Evolutionary conservation across 768 basidiomycete species (phyloP), one percentile per base, ranked within the genome.

Genomic region (Calocera cornea): DNA sequence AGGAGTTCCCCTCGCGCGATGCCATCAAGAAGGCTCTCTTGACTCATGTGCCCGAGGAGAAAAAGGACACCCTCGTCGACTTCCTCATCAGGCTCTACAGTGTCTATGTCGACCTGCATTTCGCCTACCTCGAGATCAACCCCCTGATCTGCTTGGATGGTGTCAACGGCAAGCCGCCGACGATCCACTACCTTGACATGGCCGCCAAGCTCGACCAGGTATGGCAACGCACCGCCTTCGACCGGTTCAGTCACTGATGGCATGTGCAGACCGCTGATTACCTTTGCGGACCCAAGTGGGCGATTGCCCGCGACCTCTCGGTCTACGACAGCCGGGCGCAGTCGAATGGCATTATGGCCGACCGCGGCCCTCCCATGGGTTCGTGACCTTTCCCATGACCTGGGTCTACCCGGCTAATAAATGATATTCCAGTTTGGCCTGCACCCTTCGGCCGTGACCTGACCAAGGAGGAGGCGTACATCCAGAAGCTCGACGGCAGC

Each of bases 91-190:
- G 95, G 69, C 87, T 98, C 33, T 98, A 99, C 85, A 87, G 88
- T 70, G 93, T 97, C 74, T 98, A 98, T 77, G 95, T 94, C 72
- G 94, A 99, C 77, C 89, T 98, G 65, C 97, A 99, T 83, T 99
- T 97, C 76, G 93, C 97, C 24, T 98, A 99, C 81, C 92, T 99
- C 75, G 95, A 98, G 80, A 99, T 99, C 79, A 99, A 98, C 84
- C 97, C 97, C 47, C 86, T 99, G 66, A 88, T 98, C 74, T 90
- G 92, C 75, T 87, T 97, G 73, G 94, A 97, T 76, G 87, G 83
- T 67, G 86, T 84, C 70, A 80, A 82, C 71, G 83, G 83, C 72
- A 85, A 84, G 68, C 80, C 87, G 70, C 87, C 88, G 44, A 85
- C 85, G 70, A 92, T 98, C 73, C 88, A 89, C 79, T 97, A 94